A percentile compares a stretch with the other conserved stretches of the same genome.
phyloP scores from a whole-genome alignment of 1,284 basidiomycete species.

The Meira nashicola region DNA sequence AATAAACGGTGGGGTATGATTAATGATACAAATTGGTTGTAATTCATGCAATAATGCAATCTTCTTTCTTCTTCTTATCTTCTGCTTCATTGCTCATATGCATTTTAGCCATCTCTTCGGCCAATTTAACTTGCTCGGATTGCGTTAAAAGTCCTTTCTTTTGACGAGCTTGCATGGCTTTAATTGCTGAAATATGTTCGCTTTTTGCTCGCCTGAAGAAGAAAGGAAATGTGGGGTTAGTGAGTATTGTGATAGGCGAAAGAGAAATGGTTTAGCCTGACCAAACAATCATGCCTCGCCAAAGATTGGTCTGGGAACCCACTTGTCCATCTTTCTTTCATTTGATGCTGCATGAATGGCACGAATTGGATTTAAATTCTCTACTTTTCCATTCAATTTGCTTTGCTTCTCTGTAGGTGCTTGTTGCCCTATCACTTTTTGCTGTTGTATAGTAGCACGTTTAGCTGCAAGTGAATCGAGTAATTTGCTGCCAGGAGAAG shows the following conservation, averaged over 20 bases:
- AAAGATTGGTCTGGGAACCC: conserved; percentile 41
- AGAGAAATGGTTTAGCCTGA: too few relatives aligned
- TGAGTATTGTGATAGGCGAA: not conserved
- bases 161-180: conserved; percentile 34
- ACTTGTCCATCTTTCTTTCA: conserved; percentile 36
- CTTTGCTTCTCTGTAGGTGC: not conserved
- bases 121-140: conserved; percentile 32
- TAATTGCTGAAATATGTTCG: conserved; percentile 32
- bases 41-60: conserved; percentile 22
- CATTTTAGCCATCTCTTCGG: conserved; percentile 37
- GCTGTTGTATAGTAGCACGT: not conserved
- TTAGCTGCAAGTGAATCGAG: too few relatives aligned
- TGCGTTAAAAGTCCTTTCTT: conserved; percentile 32
- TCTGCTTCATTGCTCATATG: conserved; percentile 14
- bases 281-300: conserved; percentile 20
- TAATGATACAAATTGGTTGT: not conserved
- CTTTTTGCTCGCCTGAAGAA: conserved; percentile 30
- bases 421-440: not conserved
- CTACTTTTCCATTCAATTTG: conserved; percentile 4
- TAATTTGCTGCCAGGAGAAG: not conserved
- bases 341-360: conserved; percentile 15
- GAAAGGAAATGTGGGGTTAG: not conserved
- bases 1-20: not conserved
- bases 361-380: conserved; percentile 15
- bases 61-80: conserved; percentile 20